A percentile compares a stretch with the other conserved stretches of the same genome.
Evolutionary conservation across 2,329 filamentous ascomycete species (phyloP).

Genomic region (Colletotrichum coccodes): DNA sequence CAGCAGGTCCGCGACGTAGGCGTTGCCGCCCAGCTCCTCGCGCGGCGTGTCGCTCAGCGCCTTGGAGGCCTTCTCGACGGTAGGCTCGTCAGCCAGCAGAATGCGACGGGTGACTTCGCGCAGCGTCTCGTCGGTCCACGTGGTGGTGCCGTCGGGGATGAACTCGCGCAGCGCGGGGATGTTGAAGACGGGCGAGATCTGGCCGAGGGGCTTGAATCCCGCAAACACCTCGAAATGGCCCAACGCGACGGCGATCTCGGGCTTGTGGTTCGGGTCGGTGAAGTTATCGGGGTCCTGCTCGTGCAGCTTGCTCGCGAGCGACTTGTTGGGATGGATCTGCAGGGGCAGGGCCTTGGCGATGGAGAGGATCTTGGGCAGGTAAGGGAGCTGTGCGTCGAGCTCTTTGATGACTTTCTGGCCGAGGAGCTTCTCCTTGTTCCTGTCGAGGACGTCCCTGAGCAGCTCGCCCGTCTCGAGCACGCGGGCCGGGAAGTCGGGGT

Average conservation of each 20-base stretch:
- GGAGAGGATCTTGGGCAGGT: conserved; percentile 76
- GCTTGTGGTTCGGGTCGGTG: conserved; percentile 81
- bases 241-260: conserved; percentile 80
- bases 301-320: conserved; percentile 72
- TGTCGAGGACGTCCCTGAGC: conserved; percentile 72
- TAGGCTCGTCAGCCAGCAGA: conserved; percentile 62
- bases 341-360: conserved; percentile 80
- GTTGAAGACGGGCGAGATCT: conserved; percentile 69
- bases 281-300: conserved; percentile 72
- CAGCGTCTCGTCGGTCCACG: conserved; percentile 67
- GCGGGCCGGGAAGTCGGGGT: conserved; percentile 75
- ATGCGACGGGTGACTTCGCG: conserved; percentile 65
- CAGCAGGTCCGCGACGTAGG: conserved; percentile 72
- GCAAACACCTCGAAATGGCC: conserved; percentile 80
- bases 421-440: conserved; percentile 69
- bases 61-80: conserved; percentile 63
- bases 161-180: conserved; percentile 65
- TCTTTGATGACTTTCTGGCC: conserved; percentile 72
- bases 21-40: conserved; percentile 57
- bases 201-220: conserved; percentile 74
- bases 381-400: conserved; percentile 72
- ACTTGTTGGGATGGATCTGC: conserved; percentile 79
- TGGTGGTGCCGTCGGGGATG: conserved; percentile 53
- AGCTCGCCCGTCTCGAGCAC: conserved; percentile 70
- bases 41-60: conserved; percentile 59